phyloP scores from a whole-genome alignment of 305 asterid species.

The Rubia tinctorum region DNA sequence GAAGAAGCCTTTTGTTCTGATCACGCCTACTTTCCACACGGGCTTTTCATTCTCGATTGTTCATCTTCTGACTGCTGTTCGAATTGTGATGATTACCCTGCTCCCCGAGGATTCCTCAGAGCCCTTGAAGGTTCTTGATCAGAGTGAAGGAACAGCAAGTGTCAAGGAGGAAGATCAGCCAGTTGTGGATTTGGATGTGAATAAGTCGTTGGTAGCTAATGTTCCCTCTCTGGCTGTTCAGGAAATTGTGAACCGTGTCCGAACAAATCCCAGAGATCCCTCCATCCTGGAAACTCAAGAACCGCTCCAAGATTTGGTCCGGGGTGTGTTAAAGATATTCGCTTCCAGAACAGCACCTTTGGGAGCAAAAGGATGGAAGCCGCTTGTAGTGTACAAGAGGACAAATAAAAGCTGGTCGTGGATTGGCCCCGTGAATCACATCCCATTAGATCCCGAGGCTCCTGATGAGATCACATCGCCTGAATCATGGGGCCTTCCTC shows the following conservation, averaged over 20 bases:
- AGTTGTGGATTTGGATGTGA: constrained; percentile 36
- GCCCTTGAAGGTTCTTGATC: constrained; percentile 38
- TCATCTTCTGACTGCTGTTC: constrained; percentile 97
- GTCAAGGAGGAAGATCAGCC: constrained; percentile 42
- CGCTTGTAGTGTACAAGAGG: constrained; percentile 84
- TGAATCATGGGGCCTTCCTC: constrained; percentile 93
- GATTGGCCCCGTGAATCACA: constrained; percentile 69
- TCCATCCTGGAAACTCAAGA: constrained; percentile 95
- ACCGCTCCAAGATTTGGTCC: constrained; percentile 92
- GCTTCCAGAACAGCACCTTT: constrained; percentile 92
- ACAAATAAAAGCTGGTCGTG: constrained; percentile 86
- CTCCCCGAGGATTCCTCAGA: constrained; percentile 74
- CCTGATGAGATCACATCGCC: constrained; percentile 87
- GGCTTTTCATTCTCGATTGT: constrained; percentile 90
- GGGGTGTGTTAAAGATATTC: constrained; percentile 91
- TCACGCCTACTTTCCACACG: constrained; percentile 84
- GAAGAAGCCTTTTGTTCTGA: constrained; percentile 70
- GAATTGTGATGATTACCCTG: constrained; percentile 70
- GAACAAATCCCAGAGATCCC: constrained; percentile 91
- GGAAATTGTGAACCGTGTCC: constrained; percentile 81
- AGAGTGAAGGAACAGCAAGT: constrained; percentile 43
- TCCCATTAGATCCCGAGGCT: constrained; percentile 49
- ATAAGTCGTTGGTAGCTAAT: constrained; percentile 37
- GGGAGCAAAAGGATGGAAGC: constrained; percentile 99
- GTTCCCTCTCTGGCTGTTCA: constrained; percentile 70